Percentiles rank a stretch among this genome's conserved stretches.
These are phyloP conservation scores for Metschnikowia continentalis DNA, from an alignment of 805 yeast genomes.

Conservation along the genomic window DNA sequence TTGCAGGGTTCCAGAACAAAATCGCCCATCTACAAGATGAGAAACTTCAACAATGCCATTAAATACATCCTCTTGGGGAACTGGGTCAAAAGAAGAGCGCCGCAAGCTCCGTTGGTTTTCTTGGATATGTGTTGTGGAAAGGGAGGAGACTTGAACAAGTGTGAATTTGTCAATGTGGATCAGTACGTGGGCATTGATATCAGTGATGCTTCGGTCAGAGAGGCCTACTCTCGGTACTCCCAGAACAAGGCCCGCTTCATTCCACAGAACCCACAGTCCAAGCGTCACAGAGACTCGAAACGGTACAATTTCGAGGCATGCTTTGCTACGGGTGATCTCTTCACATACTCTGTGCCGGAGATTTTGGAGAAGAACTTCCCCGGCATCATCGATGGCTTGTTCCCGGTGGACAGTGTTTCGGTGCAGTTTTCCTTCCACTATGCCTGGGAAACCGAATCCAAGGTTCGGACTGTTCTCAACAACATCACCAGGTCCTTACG, in stretches of 20 bases:
- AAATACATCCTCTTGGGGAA: constrained; percentile 81
- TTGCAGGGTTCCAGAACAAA: constrained; percentile 55
- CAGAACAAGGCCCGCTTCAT: constrained; percentile 44
- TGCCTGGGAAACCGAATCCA: constrained; percentile 83
- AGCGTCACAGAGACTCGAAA: constrained; percentile 32
- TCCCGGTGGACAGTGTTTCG: constrained; percentile 85
- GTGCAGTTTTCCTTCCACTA: constrained; percentile 93
- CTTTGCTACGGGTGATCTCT: constrained; percentile 90
- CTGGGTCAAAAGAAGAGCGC: constrained; percentile 40
- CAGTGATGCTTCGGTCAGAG: constrained; percentile 80
- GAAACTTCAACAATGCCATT: constrained; percentile 89
- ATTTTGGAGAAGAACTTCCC: constrained; percentile 60
- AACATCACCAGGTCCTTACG: constrained; percentile 74
- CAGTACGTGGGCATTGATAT: constrained; percentile 90
- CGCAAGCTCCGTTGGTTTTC: constrained; percentile 38
- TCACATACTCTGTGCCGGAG: constrained; percentile 63
- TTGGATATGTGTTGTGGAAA: constrained; percentile 95
- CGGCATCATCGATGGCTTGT: constrained; percentile 53
- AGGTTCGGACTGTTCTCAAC: constrained; percentile 64
- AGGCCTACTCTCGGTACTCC: constrained; percentile 73
- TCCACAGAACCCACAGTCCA: constrained; percentile 20
- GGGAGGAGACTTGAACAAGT: constrained; percentile 94
- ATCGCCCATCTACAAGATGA: constrained; percentile 80
- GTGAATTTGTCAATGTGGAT: constrained; percentile 67
- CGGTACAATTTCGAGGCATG: constrained; percentile 69